A percentile compares a stretch with the other conserved stretches of the same genome.
Evolutionary conservation across 768 basidiomycete genomes (phyloP).

Genomic region (Erythrobasidium yunnanense): DNA sequence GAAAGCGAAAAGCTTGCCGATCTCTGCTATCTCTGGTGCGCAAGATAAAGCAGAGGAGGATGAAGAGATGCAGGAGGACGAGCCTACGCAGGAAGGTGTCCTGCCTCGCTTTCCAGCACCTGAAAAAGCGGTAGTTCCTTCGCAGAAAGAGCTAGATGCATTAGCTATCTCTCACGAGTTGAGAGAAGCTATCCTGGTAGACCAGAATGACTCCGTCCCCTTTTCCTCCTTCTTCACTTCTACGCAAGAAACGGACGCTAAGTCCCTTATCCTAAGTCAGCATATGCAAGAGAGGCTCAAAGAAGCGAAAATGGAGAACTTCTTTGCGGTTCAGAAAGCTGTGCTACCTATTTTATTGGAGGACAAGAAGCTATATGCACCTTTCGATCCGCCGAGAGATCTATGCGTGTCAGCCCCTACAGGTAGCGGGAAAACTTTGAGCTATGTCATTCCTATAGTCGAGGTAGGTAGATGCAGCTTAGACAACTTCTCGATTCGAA

Average conservation of each 20-base stretch:
- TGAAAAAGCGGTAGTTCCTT: slow-evolving; percentile 37
- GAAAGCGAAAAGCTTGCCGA: slow-evolving; percentile 5
- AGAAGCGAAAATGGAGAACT: not conserved
- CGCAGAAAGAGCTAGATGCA: slow-evolving; percentile 36
- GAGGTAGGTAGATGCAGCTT: slow-evolving; percentile 50
- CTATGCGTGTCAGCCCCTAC: slow-evolving; percentile 93
- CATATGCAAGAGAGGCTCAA: slow-evolving; percentile 67
- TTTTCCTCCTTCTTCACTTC: slow-evolving; percentile 24
- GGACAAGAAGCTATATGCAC: slow-evolving; percentile 39
- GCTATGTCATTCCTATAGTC: slow-evolving; percentile 86
- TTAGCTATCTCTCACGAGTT: slow-evolving; percentile 41
- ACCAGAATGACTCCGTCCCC: too few species aligned
- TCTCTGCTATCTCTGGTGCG: too few species aligned
- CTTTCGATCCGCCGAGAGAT: slow-evolving; percentile 54
- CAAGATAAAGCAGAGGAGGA: slow-evolving; percentile 4
- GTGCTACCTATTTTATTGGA: slow-evolving; percentile 71
- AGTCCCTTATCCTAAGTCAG: too few species aligned
- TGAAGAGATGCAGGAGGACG: slow-evolving; percentile 7
- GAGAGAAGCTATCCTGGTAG: slow-evolving; percentile 39
- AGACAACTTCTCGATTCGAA: not conserved
- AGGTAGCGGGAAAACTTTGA: slow-evolving; percentile 92
- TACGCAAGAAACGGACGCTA: not conserved
- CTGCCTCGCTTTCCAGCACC: slow-evolving; percentile 41
- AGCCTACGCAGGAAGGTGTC: slow-evolving; percentile 20
- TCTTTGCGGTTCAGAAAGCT: slow-evolving; percentile 60